Evolutionary conservation across 2,329 filamentous ascomycete species (phyloP), one percentile per base, ranked within the genome.

Genomic region (Paraphaeosphaeria minitans): DNA sequence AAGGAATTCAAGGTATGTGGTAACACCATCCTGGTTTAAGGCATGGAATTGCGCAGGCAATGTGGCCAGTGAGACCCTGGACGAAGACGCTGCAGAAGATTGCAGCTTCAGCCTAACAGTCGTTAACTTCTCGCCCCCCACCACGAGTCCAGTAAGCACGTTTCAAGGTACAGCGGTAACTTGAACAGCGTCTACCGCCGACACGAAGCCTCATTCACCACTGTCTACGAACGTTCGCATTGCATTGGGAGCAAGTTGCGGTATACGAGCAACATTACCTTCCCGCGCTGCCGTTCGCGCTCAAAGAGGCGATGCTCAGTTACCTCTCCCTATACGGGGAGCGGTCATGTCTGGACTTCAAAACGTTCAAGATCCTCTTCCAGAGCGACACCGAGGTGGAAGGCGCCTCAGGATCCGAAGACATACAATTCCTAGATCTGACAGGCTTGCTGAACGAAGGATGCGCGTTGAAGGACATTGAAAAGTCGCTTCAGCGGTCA

Each of bases 261-360:
- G 79, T 83, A 53, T 86, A 86, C 62, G 85, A 88, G 64, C 81
- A 83, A 56, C 75, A 82, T 19, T 84, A 83, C 51, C 71, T 89
- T 2, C 75, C 79, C 1, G 76, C 81, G 3, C 66, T 88, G 13
- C 84, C 86, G 0, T 72, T 78, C 16, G 77, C 78, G 42, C 66
- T 86, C 6, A 85, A 85, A 63, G 74, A 82, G 60, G 71, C 79
- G 1, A 63, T 89, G 35, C 68, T 89, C 24, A 85, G 82, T 62
- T 88, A 88, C 68, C 66, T 88, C 31, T 79, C 81, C 4, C 69
- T 79, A 14, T 85, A 85, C 65, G 80, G 81, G 1, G 73, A 77
- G 0, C 66, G 75, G n/a, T 67, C 72, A 2, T 74, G 75, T 3
- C 65, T 83, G 21, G 70, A 75, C 27, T 72, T 79, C 2, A 65